Evolutionary conservation across 306 rosid genomes (phyloP), one percentile per base, ranked within the genome.

Genomic region (Albizia julibrissin): DNA sequence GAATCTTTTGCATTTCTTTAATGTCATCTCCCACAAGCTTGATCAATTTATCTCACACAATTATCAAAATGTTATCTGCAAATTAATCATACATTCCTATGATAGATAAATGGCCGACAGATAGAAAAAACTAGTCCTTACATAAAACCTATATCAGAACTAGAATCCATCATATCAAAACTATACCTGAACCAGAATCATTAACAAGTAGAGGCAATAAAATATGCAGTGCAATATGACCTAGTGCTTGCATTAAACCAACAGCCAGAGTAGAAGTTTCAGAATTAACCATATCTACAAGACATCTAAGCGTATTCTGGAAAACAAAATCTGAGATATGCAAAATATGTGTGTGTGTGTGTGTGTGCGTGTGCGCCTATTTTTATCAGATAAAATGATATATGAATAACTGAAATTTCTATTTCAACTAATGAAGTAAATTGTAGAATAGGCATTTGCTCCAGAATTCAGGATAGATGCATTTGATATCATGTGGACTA

Each of bases 241-340:
- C 98, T 22, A 95, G 79, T 24, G 97, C 98, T 88, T 95, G 97
- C 94, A 93, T 88, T 54, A 97, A 97, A 78, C 91, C 90, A 71
- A 97, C 88, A 81, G 95, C 94, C 56, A 95, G 81, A 42, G 89
- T 82, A 19, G 94, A 90, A 68, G 90, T 89, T 87, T 95, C 99
- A 70, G 92, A 88, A 71, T 73, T 89, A 85, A 92, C 95, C 81
- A 90, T 85, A 76, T 91, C 95, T 80, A 91, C 94, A 81, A 95
- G 91, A 84, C 90, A 91, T 85, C 86, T 87, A 22, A 91, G 89
- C 44, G 83, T 88, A 81, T 73, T 78, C 87, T 83, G 93, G 73
- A 90, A 87, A 84, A 88, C 72, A 52, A 86, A 33, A 79, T 86
- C 95, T 64, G 91, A 86, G 79, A 90, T 89, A 97, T 95, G 88